Base-by-base conservation (phyloP, 2,329 filamentous ascomycete genomes). In the Aspergillus caelatus region DNA sequence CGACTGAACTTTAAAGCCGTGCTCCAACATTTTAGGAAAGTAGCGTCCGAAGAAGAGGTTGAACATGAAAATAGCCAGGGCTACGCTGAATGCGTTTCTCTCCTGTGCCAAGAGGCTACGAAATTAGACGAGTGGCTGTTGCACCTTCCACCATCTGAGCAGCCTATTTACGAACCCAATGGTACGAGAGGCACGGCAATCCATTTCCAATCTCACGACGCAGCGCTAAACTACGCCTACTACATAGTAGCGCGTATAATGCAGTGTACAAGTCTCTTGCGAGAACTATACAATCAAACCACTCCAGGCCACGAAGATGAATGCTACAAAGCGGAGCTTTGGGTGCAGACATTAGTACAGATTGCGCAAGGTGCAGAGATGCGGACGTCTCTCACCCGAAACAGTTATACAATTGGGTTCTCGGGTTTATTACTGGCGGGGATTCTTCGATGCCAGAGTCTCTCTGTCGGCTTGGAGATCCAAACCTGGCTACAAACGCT, bases 331-430 rank as follows among this genome's bases (percentile, higher is more conserved):
- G 60, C 63, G 30, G 61, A 68, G 23, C 3, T 14, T 8, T 72
- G 67, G 68, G 36, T 61, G 10, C 57, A 48, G 2, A 32, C 65
- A 0, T 55, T 71, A 12, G 58, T 72, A 9, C 61, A 54, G 12
- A 64, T 71, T 26, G 63, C 54, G n/a, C 43, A 62, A 43, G 69
- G 65, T 9, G 65, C 36, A 19, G 53, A 70, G 32, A 65, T 69
- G 26, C 57, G 60, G 3, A 65, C 55, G 0, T 70, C 61, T 16
- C 21, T 68, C 8, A 48, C 54, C 19, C 58, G 54, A 34, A 72
- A 73, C 41, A 72, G 34, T 60, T 73, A 68, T 41, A 72, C 71
- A 12, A 70, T 73, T n/a, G 71, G 71, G 10, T 68, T 72, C 63
- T 70, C 70, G 0, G 68, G 70, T 45, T 30, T 73, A n/a, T 52